These are phyloP conservation scores for Apocynum venetum DNA, from an alignment of 257 asterid genomes.

Conservation along the genomic window DNA sequence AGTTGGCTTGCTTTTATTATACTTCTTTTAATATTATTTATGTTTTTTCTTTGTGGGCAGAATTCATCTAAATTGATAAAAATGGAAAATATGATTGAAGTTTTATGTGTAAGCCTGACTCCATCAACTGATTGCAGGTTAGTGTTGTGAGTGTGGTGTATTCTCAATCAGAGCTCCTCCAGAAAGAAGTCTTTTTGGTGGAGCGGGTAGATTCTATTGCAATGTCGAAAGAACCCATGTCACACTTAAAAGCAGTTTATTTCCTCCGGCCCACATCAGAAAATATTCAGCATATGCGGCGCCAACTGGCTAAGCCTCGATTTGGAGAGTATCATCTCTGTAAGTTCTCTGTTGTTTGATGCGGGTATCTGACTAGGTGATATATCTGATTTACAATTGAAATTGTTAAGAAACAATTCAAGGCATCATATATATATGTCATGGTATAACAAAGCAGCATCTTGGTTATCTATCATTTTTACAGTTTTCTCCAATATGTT, in stretches of 20 bases:
- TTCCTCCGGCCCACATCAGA: conserved; percentile 90
- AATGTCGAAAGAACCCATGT: conserved; percentile 93
- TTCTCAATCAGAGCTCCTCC: conserved; percentile 94
- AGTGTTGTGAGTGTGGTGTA: conserved; percentile 88
- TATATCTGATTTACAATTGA: not conserved
- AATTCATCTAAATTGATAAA: not conserved
- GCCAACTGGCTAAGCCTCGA: conserved; percentile 80
- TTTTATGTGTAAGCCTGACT: not conserved
- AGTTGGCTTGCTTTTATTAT: not conserved
- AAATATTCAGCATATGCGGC: conserved; percentile 77
- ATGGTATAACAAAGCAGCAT: not conserved
- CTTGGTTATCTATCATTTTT: conserved; percentile 16
- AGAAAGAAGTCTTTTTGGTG: conserved; percentile 93
- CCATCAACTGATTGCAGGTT: conserved; percentile 47
- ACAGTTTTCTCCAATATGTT: conserved; percentile 95
- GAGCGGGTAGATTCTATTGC: conserved; percentile 89
- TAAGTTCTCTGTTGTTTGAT: conserved; percentile 33
- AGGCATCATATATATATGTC: not conserved
- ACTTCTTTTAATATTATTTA: not conserved
- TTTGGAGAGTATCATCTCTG: conserved; percentile 98
- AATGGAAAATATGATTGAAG: not conserved
- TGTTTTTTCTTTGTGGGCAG: not conserved
- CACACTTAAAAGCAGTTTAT: conserved; percentile 95
- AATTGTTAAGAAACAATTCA: not conserved
- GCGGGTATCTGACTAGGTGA: not conserved